Conservation (phyloP, 1,284 basidiomycete species). For the Marasmius sp. region DNA sequence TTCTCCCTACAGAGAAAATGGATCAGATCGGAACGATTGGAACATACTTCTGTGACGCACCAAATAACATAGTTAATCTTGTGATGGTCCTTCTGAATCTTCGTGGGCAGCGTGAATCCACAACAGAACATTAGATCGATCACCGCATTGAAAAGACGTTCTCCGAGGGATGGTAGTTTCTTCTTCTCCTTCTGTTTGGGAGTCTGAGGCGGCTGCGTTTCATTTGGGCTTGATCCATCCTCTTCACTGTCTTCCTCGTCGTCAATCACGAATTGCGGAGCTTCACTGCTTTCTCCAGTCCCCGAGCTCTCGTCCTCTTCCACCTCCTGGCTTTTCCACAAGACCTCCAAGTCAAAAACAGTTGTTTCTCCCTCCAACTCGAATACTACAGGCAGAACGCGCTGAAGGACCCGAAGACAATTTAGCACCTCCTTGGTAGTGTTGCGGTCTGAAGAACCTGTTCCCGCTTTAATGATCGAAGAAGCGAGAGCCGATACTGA, state of each 20-base stretch:
- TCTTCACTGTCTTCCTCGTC: slow-evolving; percentile 72
- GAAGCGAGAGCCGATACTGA: slow-evolving; percentile 68
- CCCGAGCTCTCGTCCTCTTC: slow-evolving; percentile 35
- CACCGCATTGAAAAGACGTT: slow-evolving; percentile 74
- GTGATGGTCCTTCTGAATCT: slow-evolving; percentile 75
- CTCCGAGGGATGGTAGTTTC: slow-evolving; percentile 71
- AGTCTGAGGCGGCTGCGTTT: slow-evolving; percentile 21
- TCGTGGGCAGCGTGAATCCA: slow-evolving; percentile 84
- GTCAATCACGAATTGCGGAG: slow-evolving; percentile 79
- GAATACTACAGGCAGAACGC: slow-evolving; percentile 86
- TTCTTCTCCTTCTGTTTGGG: slow-evolving; percentile 38
- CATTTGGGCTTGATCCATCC: slow-evolving; percentile 29
- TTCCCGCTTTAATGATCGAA: slow-evolving; percentile 61
- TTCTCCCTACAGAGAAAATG: slow-evolving; percentile 68
- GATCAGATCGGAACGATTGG: not conserved
- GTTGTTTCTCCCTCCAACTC: slow-evolving; percentile 76
- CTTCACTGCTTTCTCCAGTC: slow-evolving; percentile 25
- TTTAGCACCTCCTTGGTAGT: slow-evolving; percentile 85
- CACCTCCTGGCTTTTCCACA: slow-evolving; percentile 68
- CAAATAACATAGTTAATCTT: slow-evolving; percentile 88
- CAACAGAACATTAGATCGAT: slow-evolving; percentile 90
- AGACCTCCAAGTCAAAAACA: slow-evolving; percentile 65
- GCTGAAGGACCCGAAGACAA: slow-evolving; percentile 81
- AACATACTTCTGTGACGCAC: slow-evolving; percentile 38
- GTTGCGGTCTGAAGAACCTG: slow-evolving; percentile 54